phyloP scores from a whole-genome alignment of 768 basidiomycete genomes.

The Trametes gibbosa region DNA sequence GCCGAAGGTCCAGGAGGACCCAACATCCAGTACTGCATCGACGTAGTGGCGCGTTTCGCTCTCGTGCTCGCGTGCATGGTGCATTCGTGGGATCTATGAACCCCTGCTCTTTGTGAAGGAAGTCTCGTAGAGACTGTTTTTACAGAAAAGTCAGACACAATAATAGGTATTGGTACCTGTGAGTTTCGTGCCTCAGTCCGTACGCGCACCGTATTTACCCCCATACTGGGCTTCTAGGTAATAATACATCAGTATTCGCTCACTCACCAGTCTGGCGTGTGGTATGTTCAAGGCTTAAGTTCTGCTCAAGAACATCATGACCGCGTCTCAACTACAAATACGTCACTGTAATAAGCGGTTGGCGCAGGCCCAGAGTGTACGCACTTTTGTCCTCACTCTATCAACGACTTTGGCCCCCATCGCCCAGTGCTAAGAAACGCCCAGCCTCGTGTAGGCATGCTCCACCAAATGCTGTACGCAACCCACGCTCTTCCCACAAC shows the following conservation, averaged over 20 bases:
- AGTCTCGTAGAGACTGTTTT: background rate
- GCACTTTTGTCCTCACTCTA: no score
- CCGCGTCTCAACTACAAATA: no score
- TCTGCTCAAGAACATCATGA: no score
- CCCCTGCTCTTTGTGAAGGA: background rate
- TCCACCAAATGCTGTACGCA: background rate
- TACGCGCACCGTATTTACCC: no score
- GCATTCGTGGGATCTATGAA: background rate
- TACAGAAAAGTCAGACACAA: no score
- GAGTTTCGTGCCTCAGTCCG: no score
- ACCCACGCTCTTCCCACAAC: background rate
- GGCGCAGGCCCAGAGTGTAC: no score
- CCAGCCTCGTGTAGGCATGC: background rate
- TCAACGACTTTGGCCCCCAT: background rate
- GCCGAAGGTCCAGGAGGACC: conserved; percentile 8
- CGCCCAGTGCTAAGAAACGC: background rate
- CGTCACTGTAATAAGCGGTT: no score
- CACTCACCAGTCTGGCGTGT: background rate
- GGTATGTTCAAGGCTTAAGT: no score
- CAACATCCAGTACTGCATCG: background rate
- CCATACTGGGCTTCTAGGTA: background rate
- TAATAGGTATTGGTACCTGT: no score
- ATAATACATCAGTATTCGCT: background rate
- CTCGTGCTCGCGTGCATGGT: background rate
- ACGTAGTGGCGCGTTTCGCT: background rate